Percentiles rank a stretch among this genome's conserved stretches.
Evolutionary conservation across 2,329 filamentous ascomycete species (phyloP).

Genomic region (Exophiala sp.): DNA sequence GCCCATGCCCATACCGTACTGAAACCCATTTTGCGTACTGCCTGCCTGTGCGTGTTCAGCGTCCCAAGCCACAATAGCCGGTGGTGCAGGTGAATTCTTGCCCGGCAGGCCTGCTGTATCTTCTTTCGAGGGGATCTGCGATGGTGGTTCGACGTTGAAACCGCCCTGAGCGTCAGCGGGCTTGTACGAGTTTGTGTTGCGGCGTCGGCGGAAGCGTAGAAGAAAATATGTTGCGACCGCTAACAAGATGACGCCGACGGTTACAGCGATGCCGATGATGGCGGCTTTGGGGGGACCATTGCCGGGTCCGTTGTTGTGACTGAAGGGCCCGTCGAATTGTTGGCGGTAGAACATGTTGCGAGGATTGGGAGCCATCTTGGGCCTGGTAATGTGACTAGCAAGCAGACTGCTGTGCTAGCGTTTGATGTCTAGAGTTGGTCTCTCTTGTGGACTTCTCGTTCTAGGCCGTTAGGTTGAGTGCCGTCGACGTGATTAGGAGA

Average conservation of each 20-base stretch:
- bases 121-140: too few species aligned
- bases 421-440: too few species aligned
- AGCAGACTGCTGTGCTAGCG: too few species aligned
- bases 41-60: background rate
- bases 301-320: background rate
- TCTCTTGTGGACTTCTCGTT: too few species aligned
- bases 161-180: background rate
- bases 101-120: background rate
- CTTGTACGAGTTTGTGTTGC: background rate
- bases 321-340: background rate
- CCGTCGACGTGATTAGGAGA: too few species aligned
- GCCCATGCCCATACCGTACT: conserved; percentile 1
- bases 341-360: conserved; percentile 5
- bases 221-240: background rate
- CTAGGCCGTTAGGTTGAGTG: too few species aligned
- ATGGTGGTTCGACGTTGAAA: conserved; percentile 5
- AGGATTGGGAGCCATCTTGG: background rate
- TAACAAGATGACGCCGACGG: background rate
- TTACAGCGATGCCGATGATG: conserved; percentile 5
- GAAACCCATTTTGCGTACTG: conserved; percentile 16
- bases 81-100: conserved; percentile 3
- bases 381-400: background rate
- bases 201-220: background rate
- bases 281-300: conserved; percentile 3
- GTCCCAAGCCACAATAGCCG: conserved; percentile 7